phyloP scores from a whole-genome alignment of 805 yeast species.

The Kodamaea nitidulidarum region DNA sequence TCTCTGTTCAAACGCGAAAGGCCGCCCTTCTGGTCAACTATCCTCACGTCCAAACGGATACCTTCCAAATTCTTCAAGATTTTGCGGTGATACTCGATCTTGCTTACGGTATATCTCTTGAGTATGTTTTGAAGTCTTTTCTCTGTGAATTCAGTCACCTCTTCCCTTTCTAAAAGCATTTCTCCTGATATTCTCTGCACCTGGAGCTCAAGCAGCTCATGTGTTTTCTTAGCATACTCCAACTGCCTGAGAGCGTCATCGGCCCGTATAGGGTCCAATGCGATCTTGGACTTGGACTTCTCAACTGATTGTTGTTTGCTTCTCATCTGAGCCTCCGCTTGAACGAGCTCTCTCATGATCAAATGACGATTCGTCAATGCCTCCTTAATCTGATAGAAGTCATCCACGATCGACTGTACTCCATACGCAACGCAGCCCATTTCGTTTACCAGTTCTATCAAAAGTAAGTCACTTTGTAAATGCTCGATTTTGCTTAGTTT shows the following conservation, averaged over 20 bases:
- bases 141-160: slow-evolving; percentile 58
- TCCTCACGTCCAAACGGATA: slow-evolving; percentile 65
- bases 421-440: slow-evolving; percentile 77
- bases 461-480: slow-evolving; percentile 70
- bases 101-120: slow-evolving; percentile 58
- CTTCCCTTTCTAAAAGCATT: slow-evolving; percentile 69
- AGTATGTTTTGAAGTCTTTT: slow-evolving; percentile 49
- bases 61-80: slow-evolving; percentile 69
- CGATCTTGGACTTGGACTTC: slow-evolving; percentile 64
- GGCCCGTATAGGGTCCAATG: slow-evolving; percentile 80
- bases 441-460: slow-evolving; percentile 66
- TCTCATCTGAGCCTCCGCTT: slow-evolving; percentile 72
- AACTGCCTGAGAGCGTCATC: slow-evolving; percentile 83
- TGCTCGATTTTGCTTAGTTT: slow-evolving; percentile 66
- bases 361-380: slow-evolving; percentile 89
- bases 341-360: slow-evolving; percentile 80
- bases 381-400: slow-evolving; percentile 86
- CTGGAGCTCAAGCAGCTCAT: slow-evolving; percentile 71
- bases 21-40: slow-evolving; percentile 75
- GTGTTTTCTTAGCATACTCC: slow-evolving; percentile 73
- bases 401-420: slow-evolving; percentile 57
- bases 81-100: slow-evolving; percentile 83
- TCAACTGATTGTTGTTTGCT: slow-evolving; percentile 68
- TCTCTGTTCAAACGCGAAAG: slow-evolving; percentile 80
- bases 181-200: slow-evolving; percentile 81